phyloP scores from a whole-genome alignment of 768 basidiomycete species.

The Trametes coccinea region DNA sequence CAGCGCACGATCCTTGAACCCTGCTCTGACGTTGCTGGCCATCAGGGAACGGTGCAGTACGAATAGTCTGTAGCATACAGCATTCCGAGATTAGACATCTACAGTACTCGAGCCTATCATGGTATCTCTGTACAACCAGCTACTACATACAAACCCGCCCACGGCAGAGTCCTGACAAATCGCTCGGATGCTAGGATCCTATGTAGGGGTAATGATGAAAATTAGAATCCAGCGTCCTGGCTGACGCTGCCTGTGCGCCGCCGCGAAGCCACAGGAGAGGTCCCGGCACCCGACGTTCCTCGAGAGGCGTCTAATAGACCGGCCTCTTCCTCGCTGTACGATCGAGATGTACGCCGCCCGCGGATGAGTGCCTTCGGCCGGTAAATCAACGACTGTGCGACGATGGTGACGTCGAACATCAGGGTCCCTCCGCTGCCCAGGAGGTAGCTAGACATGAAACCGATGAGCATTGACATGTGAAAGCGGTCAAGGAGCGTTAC shows the following conservation, averaged over 20 bases:
- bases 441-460: conserved; percentile 56
- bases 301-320: conserved; percentile 30
- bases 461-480: neutral
- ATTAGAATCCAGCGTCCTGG: neutral
- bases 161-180: neutral
- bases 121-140: conserved; percentile 7
- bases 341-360: conserved; percentile 25
- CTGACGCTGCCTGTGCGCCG: conserved; percentile 24
- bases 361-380: conserved; percentile 34
- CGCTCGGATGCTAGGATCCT: neutral
- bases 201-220: too few species aligned
- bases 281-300: conserved; percentile 23
- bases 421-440: conserved; percentile 93
- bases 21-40: too few species aligned
- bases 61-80: conserved; percentile 8
- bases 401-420: conserved; percentile 90
- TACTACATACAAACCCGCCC: conserved; percentile 4
- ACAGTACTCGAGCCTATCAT: conserved; percentile 1
- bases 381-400: conserved; percentile 83
- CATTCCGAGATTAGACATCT: conserved; percentile 12
- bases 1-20: neutral
- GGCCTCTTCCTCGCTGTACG: conserved; percentile 31
- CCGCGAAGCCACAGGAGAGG: conserved; percentile 22
- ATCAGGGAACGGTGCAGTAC: neutral
- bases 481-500: conserved; percentile 33